Conservation (phyloP, 495 filamentous ascomycete genomes). For the Aspergillus haitiensis region DNA sequence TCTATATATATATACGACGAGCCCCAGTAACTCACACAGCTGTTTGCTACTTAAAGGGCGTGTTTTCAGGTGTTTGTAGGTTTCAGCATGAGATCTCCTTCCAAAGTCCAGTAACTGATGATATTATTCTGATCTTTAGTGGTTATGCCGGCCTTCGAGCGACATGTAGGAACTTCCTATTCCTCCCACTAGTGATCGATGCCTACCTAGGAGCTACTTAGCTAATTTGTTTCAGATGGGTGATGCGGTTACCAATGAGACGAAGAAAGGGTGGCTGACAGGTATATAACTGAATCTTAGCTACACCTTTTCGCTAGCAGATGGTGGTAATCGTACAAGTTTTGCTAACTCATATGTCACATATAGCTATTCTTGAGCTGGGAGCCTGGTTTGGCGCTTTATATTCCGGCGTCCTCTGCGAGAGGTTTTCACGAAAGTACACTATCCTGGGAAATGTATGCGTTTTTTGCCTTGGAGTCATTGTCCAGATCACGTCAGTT, state of each 20-base stretch:
- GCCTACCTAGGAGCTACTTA: not conserved
- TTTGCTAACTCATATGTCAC: not conserved
- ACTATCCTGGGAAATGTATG: conserved; percentile 62
- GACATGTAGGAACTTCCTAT: conserved; percentile 21
- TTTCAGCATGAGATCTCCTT: no score
- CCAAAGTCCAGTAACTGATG: no score
- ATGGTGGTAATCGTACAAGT: not conserved
- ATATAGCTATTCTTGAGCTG: conserved; percentile 66
- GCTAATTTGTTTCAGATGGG: conserved; percentile 52
- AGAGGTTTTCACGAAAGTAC: conserved; percentile 71
- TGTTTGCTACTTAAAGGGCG: conserved; percentile 3
- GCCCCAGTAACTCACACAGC: not conserved
- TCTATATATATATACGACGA: not conserved
- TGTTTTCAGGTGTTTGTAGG: conserved; percentile 20
- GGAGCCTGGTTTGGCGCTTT: conserved; percentile 77
- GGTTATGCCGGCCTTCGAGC: conserved; percentile 27
- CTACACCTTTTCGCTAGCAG: no score
- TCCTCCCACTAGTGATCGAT: not conserved
- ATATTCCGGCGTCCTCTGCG: conserved; percentile 68
- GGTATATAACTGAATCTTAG: not conserved
- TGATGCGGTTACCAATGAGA: conserved; percentile 56
- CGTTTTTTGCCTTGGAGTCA: conserved; percentile 70
- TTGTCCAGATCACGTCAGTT: conserved; percentile 67
- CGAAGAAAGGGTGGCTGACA: conserved; percentile 69
- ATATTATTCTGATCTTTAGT: conserved; percentile 8